Base-by-base conservation (phyloP, 2,329 filamentous ascomycete species). In the Verticillium isaacii region DNA sequence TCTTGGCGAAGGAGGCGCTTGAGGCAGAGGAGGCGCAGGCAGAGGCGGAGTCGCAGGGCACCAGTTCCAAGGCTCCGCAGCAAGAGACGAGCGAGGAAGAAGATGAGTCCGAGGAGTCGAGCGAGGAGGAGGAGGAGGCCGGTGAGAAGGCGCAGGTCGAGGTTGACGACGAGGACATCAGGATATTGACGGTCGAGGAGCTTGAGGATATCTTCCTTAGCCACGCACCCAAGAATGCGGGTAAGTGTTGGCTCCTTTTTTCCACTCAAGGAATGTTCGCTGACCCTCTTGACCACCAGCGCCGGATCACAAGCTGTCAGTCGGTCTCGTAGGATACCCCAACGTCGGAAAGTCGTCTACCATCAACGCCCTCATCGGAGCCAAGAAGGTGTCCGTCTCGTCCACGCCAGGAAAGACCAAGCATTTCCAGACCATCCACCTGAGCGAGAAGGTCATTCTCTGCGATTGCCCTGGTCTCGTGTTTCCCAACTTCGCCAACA, bases 341-440 rank as follows among this genome's bases (percentile, higher is more conserved):
- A 99, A 99, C 79, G 95, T 99, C 66, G 95, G 95, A 78, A 99
- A 99, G 79, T 99, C 96, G 1, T 97, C 93, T 57, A 99, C 95
- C 17, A 99, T 99, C 83, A 99, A 99, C 79, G 94, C 95, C 52
- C 85, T 99, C n/a, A 93, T 98, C 62, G 96, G 96, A 58, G 89
- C 95, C 61, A 99, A 98, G 81, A 99, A 98, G 79, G 95, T 99
- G 6, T 98, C 94, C 0, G 96, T 99, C 45, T 99, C 95, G 17
- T 90, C 94, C 15, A 99, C 95, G 1, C 95, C 95, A 4, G 95
- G 95, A 74, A 99, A 99, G 80, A 99, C 95, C 15, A 99, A 99
- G 80, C 95, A 99, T 72, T 99, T 99, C 80, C 95, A 99, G 76
- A 99, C 95, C 1, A 95, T 99, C 63, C 93, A 97, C 73, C 86